Conservation (phyloP, 2,329 filamentous ascomycete species). For the Fusarium humuli region DNA sequence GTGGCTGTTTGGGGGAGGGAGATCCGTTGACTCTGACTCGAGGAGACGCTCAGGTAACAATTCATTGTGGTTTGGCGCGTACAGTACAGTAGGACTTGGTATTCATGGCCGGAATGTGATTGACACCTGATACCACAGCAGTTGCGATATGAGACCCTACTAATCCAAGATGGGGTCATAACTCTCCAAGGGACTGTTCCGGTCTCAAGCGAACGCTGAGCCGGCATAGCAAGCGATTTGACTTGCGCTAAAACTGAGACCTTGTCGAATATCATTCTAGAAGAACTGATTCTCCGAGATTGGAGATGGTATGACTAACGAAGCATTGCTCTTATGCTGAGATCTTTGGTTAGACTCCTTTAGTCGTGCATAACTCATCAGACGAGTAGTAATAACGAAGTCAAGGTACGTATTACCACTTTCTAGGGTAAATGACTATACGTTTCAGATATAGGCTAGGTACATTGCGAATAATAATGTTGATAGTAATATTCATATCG, state of each 20-base stretch:
- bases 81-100: conserved; percentile 13
- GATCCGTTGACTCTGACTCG: conserved; percentile 17
- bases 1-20: conserved; percentile 11
- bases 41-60: conserved; percentile 21
- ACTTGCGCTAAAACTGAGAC: conserved; percentile 25
- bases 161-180: conserved; percentile 5
- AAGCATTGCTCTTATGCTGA: not conserved
- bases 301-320: not conserved
- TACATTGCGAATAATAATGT: not conserved
- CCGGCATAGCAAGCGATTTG: not conserved
- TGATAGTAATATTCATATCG: not conserved
- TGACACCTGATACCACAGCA: conserved; percentile 21
- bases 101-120: conserved; percentile 35
- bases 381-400: not conserved
- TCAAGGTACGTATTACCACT: not conserved
- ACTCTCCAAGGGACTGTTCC: conserved; percentile 5
- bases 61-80: conserved; percentile 30
- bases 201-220: conserved; percentile 15
- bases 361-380: not conserved
- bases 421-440: not conserved
- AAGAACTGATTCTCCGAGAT: conserved; percentile 10
- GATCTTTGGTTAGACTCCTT: no score
- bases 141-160: conserved; percentile 20
- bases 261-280: conserved; percentile 26
- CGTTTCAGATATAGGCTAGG: not conserved